Evolutionary conservation across 164 flowering plant species (phyloP).

Genomic region (Annona cherimola): DNA sequence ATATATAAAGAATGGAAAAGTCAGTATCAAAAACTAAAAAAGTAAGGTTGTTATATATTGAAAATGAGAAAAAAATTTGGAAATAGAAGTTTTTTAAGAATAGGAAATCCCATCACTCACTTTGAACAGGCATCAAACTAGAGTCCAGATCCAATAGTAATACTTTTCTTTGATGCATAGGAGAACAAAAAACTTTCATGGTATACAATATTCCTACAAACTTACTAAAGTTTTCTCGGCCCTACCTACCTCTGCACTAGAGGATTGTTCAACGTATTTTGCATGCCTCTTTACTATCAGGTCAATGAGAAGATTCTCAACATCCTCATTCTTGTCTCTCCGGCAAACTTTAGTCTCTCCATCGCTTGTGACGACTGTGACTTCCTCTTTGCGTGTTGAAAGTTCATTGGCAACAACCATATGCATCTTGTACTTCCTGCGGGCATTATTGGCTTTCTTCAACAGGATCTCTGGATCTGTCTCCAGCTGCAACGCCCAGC

Average conservation of each 20-base stretch:
- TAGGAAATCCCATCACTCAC: no score
- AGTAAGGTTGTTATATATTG: no score
- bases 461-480: conserved; percentile 73
- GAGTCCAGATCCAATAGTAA: no score
- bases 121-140: no score
- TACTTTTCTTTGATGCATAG: no score
- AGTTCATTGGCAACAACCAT: conserved; percentile 92
- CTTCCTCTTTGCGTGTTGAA: conserved; percentile 74
- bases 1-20: no score
- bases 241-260: background rate
- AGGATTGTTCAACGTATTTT: conserved; percentile 32
- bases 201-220: no score
- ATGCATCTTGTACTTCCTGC: conserved; percentile 72
- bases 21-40: no score
- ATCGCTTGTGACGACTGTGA: conserved; percentile 43
- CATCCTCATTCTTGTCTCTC: conserved; percentile 34
- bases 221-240: no score
- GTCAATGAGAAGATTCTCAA: conserved; percentile 64
- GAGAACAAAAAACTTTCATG: no score
- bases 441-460: conserved; percentile 74
- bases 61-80: no score
- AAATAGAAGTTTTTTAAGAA: no score
- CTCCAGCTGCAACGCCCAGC: conserved; percentile 59
- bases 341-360: conserved; percentile 49
- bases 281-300: conserved; percentile 63